Evolutionary conservation across 2,329 filamentous ascomycete species (phyloP).

Genomic region (Periconia digitata): DNA sequence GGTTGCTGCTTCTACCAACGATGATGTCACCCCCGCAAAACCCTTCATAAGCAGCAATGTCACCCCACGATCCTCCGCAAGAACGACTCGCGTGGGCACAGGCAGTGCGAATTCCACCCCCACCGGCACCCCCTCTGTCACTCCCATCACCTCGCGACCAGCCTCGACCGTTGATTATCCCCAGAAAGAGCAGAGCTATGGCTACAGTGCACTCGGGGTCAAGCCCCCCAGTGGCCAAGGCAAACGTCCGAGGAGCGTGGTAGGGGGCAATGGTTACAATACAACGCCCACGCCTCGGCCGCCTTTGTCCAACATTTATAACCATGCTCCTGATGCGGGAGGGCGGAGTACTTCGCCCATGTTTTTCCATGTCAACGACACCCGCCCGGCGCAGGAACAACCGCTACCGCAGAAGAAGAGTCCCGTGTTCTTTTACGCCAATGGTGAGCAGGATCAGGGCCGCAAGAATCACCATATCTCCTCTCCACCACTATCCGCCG

Average conservation of each 20-base stretch:
- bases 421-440: slow-evolving; percentile 55
- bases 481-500: slow-evolving; percentile 39
- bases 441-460: slow-evolving; percentile 48
- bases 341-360: slow-evolving; percentile 55
- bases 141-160: slow-evolving; percentile 39
- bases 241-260: slow-evolving; percentile 43
- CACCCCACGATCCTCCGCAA: slow-evolving; percentile 75
- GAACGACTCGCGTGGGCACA: slow-evolving; percentile 64
- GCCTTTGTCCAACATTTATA: slow-evolving; percentile 28
- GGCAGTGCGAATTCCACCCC: slow-evolving; percentile 71
- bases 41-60: slow-evolving; percentile 67
- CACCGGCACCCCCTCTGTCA: slow-evolving; percentile 57
- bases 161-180: slow-evolving; percentile 32
- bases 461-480: slow-evolving; percentile 21
- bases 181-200: slow-evolving; percentile 29
- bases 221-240: slow-evolving; percentile 20
- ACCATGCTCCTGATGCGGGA: slow-evolving; percentile 21
- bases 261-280: slow-evolving; percentile 26
- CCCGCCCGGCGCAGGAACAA: slow-evolving; percentile 43
- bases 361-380: slow-evolving; percentile 93
- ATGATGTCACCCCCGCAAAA: slow-evolving; percentile 58
- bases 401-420: slow-evolving; percentile 45
- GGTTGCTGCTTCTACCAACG: slow-evolving; percentile 42
- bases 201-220: slow-evolving; percentile 24
- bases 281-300: slow-evolving; percentile 25